These are phyloP conservation scores for Nyctanthes arbortristis DNA, from an alignment of 257 asterid genomes.

Conservation along the genomic window DNA sequence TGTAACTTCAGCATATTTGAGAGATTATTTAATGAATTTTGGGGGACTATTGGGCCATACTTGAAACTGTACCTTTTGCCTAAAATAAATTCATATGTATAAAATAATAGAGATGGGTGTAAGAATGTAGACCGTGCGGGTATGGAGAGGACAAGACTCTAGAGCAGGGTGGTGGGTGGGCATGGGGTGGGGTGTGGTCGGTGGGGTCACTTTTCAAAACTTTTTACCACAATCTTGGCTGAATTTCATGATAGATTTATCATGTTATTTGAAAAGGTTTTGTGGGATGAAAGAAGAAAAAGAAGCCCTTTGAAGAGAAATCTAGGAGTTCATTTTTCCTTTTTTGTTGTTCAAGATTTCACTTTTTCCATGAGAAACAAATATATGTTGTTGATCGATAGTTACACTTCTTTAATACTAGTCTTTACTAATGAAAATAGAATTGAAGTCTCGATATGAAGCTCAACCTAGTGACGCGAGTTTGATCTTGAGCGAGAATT, in stretches of 20 bases:
- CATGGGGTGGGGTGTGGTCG: not conserved
- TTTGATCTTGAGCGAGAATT: too few relatives aligned
- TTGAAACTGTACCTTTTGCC: constrained; percentile 22
- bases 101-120: not conserved
- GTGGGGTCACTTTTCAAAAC: not conserved
- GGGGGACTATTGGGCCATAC: constrained; percentile 20
- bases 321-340: too few relatives aligned
- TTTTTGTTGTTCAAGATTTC: too few relatives aligned
- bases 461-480: too few relatives aligned
- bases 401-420: too few relatives aligned
- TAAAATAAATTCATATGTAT: too few relatives aligned
- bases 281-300: not conserved
- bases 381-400: too few relatives aligned
- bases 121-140: not conserved
- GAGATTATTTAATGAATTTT: not conserved
- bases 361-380: too few relatives aligned
- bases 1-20: not conserved
- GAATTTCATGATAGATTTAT: not conserved
- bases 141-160: too few relatives aligned
- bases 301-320: not conserved
- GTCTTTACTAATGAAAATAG: too few relatives aligned
- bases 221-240: not conserved
- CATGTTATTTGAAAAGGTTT: not conserved
- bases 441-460: too few relatives aligned
- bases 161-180: too few relatives aligned